These are phyloP conservation scores for Sugiyamaella boreocaroliniensis DNA, from an alignment of 805 yeast species.

Conservation along the genomic window DNA sequence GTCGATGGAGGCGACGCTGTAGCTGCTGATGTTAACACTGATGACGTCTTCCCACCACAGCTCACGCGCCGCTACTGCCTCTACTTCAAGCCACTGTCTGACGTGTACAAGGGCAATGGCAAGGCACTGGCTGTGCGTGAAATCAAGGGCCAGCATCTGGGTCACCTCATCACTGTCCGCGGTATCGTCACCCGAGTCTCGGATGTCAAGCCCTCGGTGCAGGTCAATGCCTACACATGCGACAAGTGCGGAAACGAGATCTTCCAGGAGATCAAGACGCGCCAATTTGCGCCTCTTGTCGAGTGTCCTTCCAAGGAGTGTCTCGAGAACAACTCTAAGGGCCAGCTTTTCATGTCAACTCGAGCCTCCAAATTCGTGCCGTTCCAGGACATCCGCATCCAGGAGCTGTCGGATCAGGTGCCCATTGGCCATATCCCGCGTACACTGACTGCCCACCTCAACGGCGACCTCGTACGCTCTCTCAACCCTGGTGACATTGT, in stretches of 20 bases:
- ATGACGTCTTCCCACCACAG: slow-evolving; percentile 71
- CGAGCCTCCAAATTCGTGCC: slow-evolving; percentile 93
- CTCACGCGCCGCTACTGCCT: slow-evolving; percentile 80
- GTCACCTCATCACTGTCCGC: slow-evolving; percentile 80
- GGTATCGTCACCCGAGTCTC: slow-evolving; percentile 95
- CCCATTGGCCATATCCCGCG: slow-evolving; percentile 98
- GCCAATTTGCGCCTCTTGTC: slow-evolving; percentile 75
- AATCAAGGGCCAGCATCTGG: slow-evolving; percentile 74
- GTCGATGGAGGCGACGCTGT: slow-evolving; percentile 24
- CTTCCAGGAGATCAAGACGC: slow-evolving; percentile 86
- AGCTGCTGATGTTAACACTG: slow-evolving; percentile 23
- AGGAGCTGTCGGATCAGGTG: slow-evolving; percentile 91
- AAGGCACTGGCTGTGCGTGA: slow-evolving; percentile 84
- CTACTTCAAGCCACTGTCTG: slow-evolving; percentile 75
- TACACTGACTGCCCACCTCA: slow-evolving; percentile 74
- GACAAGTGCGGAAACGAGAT: slow-evolving; percentile 95
- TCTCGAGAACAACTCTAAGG: slow-evolving; percentile 68
- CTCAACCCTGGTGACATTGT: slow-evolving; percentile 93
- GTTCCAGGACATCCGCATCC: slow-evolving; percentile 92
- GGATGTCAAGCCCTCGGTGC: slow-evolving; percentile 89
- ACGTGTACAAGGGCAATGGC: slow-evolving; percentile 24
- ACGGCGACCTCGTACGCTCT: slow-evolving; percentile 82
- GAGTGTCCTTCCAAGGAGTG: slow-evolving; percentile 86
- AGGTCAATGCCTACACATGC: slow-evolving; percentile 93
- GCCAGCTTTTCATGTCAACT: slow-evolving; percentile 85